Percentiles rank a stretch among this genome's conserved stretches.
phyloP scores from a whole-genome alignment of 73 alveolate species.

The Paramecium pentaurelia region DNA sequence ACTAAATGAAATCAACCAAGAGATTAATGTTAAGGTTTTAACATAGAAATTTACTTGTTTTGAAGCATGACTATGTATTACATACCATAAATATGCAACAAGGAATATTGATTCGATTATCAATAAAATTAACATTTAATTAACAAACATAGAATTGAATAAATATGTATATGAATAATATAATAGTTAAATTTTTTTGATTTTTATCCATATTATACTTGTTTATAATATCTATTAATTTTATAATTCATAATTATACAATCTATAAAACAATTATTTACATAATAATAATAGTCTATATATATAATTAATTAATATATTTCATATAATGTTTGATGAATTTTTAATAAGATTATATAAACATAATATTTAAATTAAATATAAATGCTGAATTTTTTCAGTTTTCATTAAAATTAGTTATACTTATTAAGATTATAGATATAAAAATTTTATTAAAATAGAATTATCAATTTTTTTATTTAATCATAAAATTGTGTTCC shows the following conservation, averaged over 20 bases:
- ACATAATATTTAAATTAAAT: no score
- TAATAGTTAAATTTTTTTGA: no score
- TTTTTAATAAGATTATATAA: no score
- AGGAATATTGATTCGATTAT: constrained; percentile 18
- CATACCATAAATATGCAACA: constrained; percentile 34
- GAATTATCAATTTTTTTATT: background rate
- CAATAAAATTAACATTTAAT: constrained; percentile 9
- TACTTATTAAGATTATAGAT: background rate
- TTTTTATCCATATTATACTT: background rate
- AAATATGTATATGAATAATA: background rate
- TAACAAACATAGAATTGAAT: background rate
- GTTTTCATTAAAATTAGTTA: background rate
- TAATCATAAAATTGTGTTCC: background rate
- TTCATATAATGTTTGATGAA: no score
- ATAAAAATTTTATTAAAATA: no score
- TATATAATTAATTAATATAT: no score
- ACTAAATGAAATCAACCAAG: constrained; percentile 42
- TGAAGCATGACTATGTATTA: constrained; percentile 16
- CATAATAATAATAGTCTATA: no score
- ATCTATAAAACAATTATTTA: no score
- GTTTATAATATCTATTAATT: no score
- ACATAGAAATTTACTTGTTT: background rate
- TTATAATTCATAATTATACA: background rate
- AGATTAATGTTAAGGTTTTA: background rate
- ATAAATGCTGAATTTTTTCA: background rate